Evolutionary conservation across 768 basidiomycete species (phyloP).

Genomic region (Termitomyces sp.): DNA sequence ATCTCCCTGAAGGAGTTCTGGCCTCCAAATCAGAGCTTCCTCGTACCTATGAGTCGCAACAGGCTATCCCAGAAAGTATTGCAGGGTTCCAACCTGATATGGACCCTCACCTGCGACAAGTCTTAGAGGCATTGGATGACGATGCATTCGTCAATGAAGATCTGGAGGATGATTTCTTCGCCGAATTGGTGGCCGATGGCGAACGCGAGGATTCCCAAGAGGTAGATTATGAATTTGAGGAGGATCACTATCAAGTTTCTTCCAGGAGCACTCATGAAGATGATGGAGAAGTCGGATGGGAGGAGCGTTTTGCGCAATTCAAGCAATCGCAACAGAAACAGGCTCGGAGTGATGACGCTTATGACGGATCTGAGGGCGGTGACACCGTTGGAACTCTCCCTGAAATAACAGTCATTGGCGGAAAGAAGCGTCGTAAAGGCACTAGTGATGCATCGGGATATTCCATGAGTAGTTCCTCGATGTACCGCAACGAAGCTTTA

Average conservation of each 20-base stretch:
- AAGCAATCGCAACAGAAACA: constrained; percentile 53
- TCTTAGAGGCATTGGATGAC: constrained; percentile 91
- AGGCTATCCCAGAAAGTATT: constrained; percentile 76
- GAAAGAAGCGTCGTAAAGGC: constrained; percentile 65
- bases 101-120: constrained; percentile 92
- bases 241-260: constrained; percentile 33
- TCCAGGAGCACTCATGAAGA: constrained; percentile 13
- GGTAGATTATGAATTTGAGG: constrained; percentile 61
- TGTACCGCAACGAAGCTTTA: constrained; percentile 88
- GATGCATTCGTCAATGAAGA: constrained; percentile 86
- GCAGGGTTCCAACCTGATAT: constrained; percentile 91
- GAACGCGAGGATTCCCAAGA: constrained; percentile 59
- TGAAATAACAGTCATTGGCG: constrained; percentile 69
- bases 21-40: constrained; percentile 74
- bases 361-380: constrained; percentile 53
- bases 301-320: constrained; percentile 75
- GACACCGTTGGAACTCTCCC: constrained; percentile 82
- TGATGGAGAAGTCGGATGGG: constrained; percentile 45
- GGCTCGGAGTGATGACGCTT: constrained; percentile 43
- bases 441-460: constrained; percentile 88
- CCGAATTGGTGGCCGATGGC: constrained; percentile 63
- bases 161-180: constrained; percentile 72
- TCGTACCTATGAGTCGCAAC: constrained; percentile 66
- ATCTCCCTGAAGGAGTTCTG: constrained; percentile 64
- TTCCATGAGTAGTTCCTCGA: constrained; percentile 95